Evolutionary conservation across 2,329 filamentous ascomycete genomes (phyloP), one percentile per base, ranked within the genome.

Genomic region (Ophiostoma ulmi): DNA sequence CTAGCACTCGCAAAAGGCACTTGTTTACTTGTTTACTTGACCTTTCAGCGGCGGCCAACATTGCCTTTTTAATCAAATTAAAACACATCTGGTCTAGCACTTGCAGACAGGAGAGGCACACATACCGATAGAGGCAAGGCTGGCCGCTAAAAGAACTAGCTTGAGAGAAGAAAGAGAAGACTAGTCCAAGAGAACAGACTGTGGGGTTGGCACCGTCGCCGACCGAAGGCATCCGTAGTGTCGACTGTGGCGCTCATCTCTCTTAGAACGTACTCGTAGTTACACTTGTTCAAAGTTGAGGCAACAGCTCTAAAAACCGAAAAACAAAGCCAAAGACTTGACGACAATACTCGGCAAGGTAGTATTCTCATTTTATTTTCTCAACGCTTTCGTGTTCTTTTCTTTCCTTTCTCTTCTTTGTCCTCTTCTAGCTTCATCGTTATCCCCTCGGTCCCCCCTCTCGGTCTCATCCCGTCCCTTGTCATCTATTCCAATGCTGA

Each of bases 201-300:
- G 14, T 44, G 48, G 48, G 48, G 17, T 55, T 22, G 20, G 48
- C 48, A 55, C n/a, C 11, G 22, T 58, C 52, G 52, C 52, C 52
- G 58, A 35, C 58, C 58, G 58, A 31, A 63, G 58, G 58, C 58
- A 35, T 63, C 58, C 58, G 58, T 63, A 63, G 58, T 63, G 58
- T 17, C 58, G 31, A 35, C 26, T 31, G 11, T 63, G n/a, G 52
- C 52, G n/a, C 52, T 48, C 44, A 48, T 48, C 17, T 48, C 44
- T 31, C 39, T 14, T 14, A 10, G 39, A 41, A 10, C 5, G 1
- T 10, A 41, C 39, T 10, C 39, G 39, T 41, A 11, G 1, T 41
- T 41, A 41, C 39, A 41, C 39, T 41, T 41, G 39, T 41, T 41
- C 39, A 11, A 10, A 41, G 31, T 4, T 31, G 31, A 31, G 31